Conservation (phyloP, 1,139 yeast genomes). For the Magnusiomyces ingens region DNA sequence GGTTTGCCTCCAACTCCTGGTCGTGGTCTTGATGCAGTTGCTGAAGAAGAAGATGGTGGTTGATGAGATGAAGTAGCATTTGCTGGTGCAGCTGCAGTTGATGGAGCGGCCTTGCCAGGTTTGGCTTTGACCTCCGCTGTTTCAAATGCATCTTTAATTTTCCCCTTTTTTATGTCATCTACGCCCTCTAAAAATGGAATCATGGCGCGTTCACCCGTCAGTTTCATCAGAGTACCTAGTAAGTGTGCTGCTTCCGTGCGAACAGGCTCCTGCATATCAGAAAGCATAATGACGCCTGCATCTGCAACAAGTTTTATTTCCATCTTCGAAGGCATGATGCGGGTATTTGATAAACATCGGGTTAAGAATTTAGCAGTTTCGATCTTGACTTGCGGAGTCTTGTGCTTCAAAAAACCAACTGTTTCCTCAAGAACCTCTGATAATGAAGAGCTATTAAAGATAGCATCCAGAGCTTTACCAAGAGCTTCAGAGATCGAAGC, state of each 20-base stretch:
- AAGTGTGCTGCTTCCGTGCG: constrained; percentile 73
- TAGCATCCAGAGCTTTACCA: constrained; percentile 55
- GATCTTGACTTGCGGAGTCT: constrained; percentile 77
- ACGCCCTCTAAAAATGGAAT: constrained; percentile 54
- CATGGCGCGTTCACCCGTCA: constrained; percentile 68
- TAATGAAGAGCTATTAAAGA: constrained; percentile 41
- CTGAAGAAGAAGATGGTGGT: neutral
- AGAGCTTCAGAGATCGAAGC: constrained; percentile 69
- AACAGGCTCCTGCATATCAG: constrained; percentile 81
- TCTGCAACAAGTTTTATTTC: constrained; percentile 56
- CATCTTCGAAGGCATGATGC: constrained; percentile 42
- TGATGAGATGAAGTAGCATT: constrained; percentile 6
- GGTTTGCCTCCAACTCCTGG: neutral
- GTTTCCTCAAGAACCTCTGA: constrained; percentile 58
- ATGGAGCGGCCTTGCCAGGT: constrained; percentile 9
- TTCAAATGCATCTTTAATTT: constrained; percentile 56
- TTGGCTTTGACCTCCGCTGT: constrained; percentile 43
- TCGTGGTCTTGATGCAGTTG: neutral
- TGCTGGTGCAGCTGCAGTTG: constrained; percentile 17
- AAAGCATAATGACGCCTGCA: constrained; percentile 51
- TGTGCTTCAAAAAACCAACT: constrained; percentile 56
- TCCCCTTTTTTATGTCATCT: constrained; percentile 62
- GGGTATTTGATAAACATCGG: constrained; percentile 53
- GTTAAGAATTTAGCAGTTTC: constrained; percentile 60
- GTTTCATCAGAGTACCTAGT: constrained; percentile 77